Percentiles rank a stretch among this genome's conserved stretches.
These are phyloP conservation scores for Cercophora scortea DNA, from an alignment of 495 filamentous ascomycete species.

Conservation along the genomic window DNA sequence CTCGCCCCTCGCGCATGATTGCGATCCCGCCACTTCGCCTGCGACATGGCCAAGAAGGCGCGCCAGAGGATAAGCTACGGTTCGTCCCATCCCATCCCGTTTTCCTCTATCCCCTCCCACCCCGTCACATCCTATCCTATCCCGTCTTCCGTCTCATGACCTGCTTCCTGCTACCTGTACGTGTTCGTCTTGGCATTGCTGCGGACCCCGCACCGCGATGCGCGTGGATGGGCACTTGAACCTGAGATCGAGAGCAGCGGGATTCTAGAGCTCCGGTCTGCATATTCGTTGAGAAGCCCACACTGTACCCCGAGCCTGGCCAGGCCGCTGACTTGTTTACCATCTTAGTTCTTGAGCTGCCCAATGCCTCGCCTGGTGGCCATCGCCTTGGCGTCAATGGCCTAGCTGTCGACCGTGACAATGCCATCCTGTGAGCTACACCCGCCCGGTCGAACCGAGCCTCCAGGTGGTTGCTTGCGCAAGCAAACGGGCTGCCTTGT, in stretches of 20 bases:
- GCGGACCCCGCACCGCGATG: conserved; percentile 10
- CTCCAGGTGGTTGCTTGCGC: not conserved
- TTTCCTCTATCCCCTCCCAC: not conserved
- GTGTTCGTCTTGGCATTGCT: not conserved
- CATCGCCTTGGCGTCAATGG: conserved; percentile 94
- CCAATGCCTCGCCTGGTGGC: conserved; percentile 75
- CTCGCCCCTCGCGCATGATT: conserved; percentile 23
- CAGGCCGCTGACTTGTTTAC: not conserved
- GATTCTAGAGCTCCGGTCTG: no score
- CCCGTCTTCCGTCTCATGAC: no score
- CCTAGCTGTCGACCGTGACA: conserved; percentile 74
- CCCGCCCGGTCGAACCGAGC: conserved; percentile 9
- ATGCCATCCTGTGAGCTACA: conserved; percentile 73
- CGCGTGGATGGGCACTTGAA: no score
- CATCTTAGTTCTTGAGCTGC: conserved; percentile 77
- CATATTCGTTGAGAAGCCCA: no score
- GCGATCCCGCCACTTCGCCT: conserved; percentile 10
- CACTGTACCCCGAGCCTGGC: no score
- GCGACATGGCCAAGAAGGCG: conserved; percentile 53
- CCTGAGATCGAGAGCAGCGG: no score
- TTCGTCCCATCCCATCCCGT: not conserved
- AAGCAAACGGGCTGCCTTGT: not conserved
- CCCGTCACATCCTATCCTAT: no score
- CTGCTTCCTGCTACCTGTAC: no score
- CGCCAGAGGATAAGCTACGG: conserved; percentile 58